Percentiles rank a stretch among this genome's conserved stretches.
Evolutionary conservation across 2,329 filamentous ascomycete species (phyloP).

Genomic region (Ceratocystiopsis brevicomis): DNA sequence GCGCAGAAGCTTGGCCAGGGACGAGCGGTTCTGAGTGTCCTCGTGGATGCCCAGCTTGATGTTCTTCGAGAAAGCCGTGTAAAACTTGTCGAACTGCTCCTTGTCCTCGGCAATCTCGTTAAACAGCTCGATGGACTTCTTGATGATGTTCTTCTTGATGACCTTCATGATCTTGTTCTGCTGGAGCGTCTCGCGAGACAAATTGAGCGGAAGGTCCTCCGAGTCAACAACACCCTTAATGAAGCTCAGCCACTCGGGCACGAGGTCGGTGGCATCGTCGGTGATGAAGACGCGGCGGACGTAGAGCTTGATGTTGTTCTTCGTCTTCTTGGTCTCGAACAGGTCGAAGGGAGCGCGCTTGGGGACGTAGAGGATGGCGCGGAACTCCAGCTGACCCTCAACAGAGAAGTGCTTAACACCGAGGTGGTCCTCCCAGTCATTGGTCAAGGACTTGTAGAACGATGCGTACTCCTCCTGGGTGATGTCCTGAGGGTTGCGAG

Average conservation of each 20-base stretch:
- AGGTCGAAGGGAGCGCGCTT: constrained; percentile 99
- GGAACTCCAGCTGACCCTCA: constrained; percentile 99
- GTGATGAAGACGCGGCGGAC: constrained; percentile 99
- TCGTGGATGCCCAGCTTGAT: constrained; percentile 99
- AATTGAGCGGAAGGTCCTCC: constrained; percentile 96
- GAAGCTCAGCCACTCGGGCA: constrained; percentile 98
- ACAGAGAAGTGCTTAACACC: constrained; percentile 99
- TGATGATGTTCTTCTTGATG: constrained; percentile 99
- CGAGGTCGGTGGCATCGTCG: constrained; percentile 95
- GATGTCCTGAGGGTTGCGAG: constrained; percentile 92
- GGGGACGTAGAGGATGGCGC: constrained; percentile 96
- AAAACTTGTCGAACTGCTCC: constrained; percentile 99
- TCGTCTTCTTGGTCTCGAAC: constrained; percentile 99
- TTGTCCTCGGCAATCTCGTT: constrained; percentile 97
- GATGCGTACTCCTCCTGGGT: constrained; percentile 89
- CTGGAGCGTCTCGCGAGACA: constrained; percentile 99
- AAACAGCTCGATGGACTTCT: constrained; percentile 99
- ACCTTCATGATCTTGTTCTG: constrained; percentile 99
- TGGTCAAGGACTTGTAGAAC: constrained; percentile 99
- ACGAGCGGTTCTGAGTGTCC: constrained; percentile 87
- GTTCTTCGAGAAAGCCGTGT: constrained; percentile 99
- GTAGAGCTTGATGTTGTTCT: constrained; percentile 99
- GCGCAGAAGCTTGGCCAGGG: constrained; percentile 93
- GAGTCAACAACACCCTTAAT: constrained; percentile 99
- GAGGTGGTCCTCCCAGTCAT: constrained; percentile 99